Evolutionary conservation across 2,329 filamentous ascomycete species (phyloP).

Genomic region (Fusarium liriodendri): DNA sequence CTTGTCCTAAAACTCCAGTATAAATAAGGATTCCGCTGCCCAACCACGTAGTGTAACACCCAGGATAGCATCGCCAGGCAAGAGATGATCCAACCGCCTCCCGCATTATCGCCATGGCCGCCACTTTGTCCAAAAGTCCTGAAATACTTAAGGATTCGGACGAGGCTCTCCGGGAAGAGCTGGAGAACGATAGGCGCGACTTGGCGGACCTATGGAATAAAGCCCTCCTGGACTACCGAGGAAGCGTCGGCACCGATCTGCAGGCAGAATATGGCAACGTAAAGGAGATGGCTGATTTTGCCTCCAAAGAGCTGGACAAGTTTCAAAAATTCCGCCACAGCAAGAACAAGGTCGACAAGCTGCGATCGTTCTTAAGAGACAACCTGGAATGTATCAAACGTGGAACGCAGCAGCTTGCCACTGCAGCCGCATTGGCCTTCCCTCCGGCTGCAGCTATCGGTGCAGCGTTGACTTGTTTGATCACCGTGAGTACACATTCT

Average conservation of each 20-base stretch:
- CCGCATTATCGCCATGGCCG: not conserved
- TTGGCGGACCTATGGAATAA: not conserved
- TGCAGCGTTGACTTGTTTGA: not conserved
- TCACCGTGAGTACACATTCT: not conserved
- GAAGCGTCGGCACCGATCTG: not conserved
- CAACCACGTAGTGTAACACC: not conserved
- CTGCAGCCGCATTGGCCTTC: not conserved
- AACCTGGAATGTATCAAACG: not conserved
- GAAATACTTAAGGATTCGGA: not conserved
- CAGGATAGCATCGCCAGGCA: not conserved
- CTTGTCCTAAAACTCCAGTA: not conserved
- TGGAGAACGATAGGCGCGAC: not conserved
- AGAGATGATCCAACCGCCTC: not conserved
- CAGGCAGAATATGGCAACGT: not conserved
- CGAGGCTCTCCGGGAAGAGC: not conserved
- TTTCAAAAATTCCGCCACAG: not conserved
- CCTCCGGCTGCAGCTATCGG: not conserved
- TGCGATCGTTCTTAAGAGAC: not conserved
- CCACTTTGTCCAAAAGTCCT: not conserved
- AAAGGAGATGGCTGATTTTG: not conserved
- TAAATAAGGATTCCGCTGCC: not conserved
- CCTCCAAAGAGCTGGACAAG: not conserved
- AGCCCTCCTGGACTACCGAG: not conserved
- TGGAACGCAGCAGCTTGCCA: not conserved
- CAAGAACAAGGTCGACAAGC: not conserved